Base-by-base conservation (phyloP, 768 basidiomycete genomes). In the Tylopilus intermedius region DNA sequence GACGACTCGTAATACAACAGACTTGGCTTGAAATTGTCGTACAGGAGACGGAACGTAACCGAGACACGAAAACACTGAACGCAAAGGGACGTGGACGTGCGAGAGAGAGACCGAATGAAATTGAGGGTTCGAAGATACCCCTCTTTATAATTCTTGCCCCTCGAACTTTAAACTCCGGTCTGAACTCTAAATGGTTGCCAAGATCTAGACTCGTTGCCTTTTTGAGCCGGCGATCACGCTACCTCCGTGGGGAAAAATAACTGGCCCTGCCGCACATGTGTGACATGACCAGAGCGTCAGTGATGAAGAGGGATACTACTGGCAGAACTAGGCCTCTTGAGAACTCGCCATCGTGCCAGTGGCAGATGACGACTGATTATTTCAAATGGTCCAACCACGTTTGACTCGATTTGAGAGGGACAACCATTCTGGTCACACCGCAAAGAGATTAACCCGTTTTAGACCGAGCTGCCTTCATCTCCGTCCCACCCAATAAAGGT, bases 11-110 rank as follows among this genome's bases (percentile, higher is more conserved):
- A 69, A 79, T 76, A 79, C 77, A 77, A 76, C 67, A 70, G 73
- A 72, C 65, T 62, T 56, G 74, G 67, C 72, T 73, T 72, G 73
- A 72, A 71, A 72, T 68, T 71, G 72, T 76, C 57, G 73, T 73
- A 80, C 71, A 79, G 68, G 72, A 76, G 63, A 74, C 70, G 68
- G 69, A 76, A 79, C 74, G 74, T 73, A 82, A 80, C 76, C 72
- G 78, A 75, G 72, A 80, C 74, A 70, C 71, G 57, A 27, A 74
- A 75, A 79, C 75, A 72, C 73, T 63, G 74, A 67, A 77, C 56
- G 49, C 72, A 71, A 73, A 70, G 68, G 72, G 66, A 67, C 68
- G 73, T 75, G 72, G 72, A 75, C 74, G 80, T 77, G 73, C 64
- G 69, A 71, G 72, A 68, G 68, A 75, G 76, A 72, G 68, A 54